Base-by-base conservation (phyloP, 2,329 filamentous ascomycete genomes). In the Aspergillus uvarum region DNA sequence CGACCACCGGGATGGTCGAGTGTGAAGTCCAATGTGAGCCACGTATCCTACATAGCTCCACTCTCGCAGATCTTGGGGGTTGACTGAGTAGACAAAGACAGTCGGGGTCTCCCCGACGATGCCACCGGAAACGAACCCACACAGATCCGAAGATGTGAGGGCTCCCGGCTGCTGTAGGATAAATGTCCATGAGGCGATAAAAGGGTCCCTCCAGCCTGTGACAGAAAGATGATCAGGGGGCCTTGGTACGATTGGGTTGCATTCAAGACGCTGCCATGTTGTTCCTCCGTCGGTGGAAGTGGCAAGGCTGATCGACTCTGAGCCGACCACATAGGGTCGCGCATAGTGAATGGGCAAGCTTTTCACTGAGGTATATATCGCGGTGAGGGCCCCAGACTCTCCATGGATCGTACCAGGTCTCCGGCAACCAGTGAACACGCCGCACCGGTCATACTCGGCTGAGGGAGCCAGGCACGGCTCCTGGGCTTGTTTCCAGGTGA, bases 41-140 rank as follows among this genome's bases (percentile, higher is more conserved):
- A 84, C 67, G 3, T 74, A 73, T 2, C 80, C 80, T 5, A 81
- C 50, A 47, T 80, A 83, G 19, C 70, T 63, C 82, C 82, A 84
- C 11, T 74, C 69, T 1, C 70, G 71, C 2, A 81, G 66, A 53
- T 82, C 72, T 1, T 68, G 62, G 0, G 74, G 69, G 4, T 78
- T 67, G 19, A 83, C 69, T 0, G 72, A 68, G 59, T 84, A 84
- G 0, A 83, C 67, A 56, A 83, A 83, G 0, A 76, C 75, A 0
- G 79, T 80, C 0, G 82, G 82, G 0, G 76, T 76, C 12, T 74
- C 54, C 14, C 69, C 70, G 5, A 68, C 60, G 24, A 83, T 71
- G 0, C 82, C 82, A 1, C 82, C 82, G 0, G 81, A 82, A 8
- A 84, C 71, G 12, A 82, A 73, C 2, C 80, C 82, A 59, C 81